Conservation (phyloP, 495 filamentous ascomycete species). For the Neurospora pannonica region DNA sequence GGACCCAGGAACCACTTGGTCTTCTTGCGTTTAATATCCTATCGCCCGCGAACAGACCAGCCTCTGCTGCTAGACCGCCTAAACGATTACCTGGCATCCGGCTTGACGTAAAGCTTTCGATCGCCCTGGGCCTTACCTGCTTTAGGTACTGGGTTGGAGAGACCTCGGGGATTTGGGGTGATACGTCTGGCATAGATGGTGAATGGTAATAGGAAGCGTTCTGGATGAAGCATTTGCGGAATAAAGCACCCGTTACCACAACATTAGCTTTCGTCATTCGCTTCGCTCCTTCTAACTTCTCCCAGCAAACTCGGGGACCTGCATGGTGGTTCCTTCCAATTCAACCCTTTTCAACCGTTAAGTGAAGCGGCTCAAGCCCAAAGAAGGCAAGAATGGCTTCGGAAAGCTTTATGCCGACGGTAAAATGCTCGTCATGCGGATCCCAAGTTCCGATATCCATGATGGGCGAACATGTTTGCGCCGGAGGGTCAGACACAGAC, state of each 20-base stretch:
- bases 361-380: conserved; percentile 8
- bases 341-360: neutral
- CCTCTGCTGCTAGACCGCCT: neutral
- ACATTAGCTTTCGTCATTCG: neutral
- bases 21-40: neutral
- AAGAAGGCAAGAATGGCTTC: conserved; percentile 41
- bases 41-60: neutral
- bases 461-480: conserved; percentile 88
- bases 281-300: neutral
- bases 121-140: neutral
- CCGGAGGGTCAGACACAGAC: conserved; percentile 24
- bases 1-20: neutral
- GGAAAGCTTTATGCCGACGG: conserved; percentile 70
- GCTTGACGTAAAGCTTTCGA: neutral
- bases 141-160: neutral
- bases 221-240: neutral
- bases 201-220: neutral
- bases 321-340: neutral
- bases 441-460: conserved; percentile 76
- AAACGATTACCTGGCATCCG: neutral
- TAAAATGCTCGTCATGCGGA: conserved; percentile 92
- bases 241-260: neutral
- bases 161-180: neutral
- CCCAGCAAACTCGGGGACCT: neutral
- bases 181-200: neutral